Conservation (phyloP, 1,284 basidiomycete genomes). For the Boletellus deceptivus region DNA sequence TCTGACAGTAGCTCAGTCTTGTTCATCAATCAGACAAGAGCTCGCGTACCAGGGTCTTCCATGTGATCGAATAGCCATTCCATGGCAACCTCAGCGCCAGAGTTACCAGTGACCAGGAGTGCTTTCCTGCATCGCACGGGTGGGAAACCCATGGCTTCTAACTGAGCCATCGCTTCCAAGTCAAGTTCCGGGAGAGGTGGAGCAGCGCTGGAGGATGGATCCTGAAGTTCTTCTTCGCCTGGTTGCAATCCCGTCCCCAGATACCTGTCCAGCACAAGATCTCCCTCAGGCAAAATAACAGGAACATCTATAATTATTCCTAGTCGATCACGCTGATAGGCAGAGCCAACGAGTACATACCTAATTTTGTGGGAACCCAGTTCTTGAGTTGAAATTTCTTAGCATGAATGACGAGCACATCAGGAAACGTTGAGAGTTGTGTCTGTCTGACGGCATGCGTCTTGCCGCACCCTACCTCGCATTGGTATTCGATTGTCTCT, state of each 20-base stretch:
- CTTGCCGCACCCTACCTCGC: slow-evolving; percentile 46
- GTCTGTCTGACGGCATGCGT: slow-evolving; percentile 58
- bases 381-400: slow-evolving; percentile 96
- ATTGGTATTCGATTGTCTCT: slow-evolving; percentile 72
- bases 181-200: slow-evolving; percentile 63
- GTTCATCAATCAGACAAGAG: background rate
- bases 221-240: slow-evolving; percentile 73
- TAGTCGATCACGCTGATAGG: background rate
- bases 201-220: slow-evolving; percentile 37
- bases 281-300: slow-evolving; percentile 65
- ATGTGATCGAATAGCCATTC: slow-evolving; percentile 95
- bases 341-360: slow-evolving; percentile 41
- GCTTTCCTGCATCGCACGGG: slow-evolving; percentile 83
- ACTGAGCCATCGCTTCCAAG: slow-evolving; percentile 65
- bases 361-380: slow-evolving; percentile 96
- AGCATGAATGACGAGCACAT: slow-evolving; percentile 86
- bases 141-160: slow-evolving; percentile 90
- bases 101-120: slow-evolving; percentile 83
- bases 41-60: slow-evolving; percentile 79
- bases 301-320: slow-evolving; percentile 69
- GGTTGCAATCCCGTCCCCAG: slow-evolving; percentile 73
- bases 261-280: slow-evolving; percentile 70
- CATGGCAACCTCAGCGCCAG: slow-evolving; percentile 82
- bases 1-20: slow-evolving; percentile 44
- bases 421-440: slow-evolving; percentile 84